These are phyloP conservation scores for Lithocarpus polystachyus DNA, from an alignment of 306 rosid species.

Conservation along the genomic window DNA sequence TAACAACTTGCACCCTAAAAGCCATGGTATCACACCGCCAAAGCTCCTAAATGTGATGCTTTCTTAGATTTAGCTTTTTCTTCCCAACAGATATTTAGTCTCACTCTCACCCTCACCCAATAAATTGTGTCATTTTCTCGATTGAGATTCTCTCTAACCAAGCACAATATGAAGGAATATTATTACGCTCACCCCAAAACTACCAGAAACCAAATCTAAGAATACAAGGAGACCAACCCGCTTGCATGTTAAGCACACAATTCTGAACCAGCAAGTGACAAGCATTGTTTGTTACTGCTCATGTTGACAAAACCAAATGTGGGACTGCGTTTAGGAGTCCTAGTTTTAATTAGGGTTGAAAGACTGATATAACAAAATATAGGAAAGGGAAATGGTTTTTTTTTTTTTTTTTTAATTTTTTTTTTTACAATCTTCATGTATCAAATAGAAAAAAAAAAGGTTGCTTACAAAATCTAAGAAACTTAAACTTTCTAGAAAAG, in stretches of 20 bases:
- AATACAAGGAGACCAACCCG: neutral
- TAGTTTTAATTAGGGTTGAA: neutral
- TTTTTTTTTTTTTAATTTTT: too few relatives aligned
- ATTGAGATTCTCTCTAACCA: conserved; percentile 4
- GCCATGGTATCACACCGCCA: conserved; percentile 53
- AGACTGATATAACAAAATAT: neutral
- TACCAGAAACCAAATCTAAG: neutral
- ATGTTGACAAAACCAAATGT: neutral
- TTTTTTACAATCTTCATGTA: neutral
- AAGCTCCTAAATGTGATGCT: conserved; percentile 37
- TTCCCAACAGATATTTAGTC: conserved; percentile 28
- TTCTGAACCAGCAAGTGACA: neutral
- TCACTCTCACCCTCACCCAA: conserved; percentile 17
- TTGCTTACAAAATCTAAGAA: neutral
- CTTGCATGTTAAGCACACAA: neutral
- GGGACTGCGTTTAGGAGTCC: neutral
- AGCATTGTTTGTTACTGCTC: neutral
- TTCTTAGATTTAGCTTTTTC: conserved; percentile 24
- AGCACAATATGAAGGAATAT: conserved; percentile 1
- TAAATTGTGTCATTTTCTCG: conserved; percentile 21
- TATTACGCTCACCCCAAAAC: neutral
- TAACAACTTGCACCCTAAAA: conserved; percentile 59
- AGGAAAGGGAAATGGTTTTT: neutral
- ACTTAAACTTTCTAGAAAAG: neutral
- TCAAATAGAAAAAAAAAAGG: neutral